A percentile compares a stretch with the other conserved stretches of the same genome.
Evolutionary conservation across 108 stramenopile genomes (phyloP).

Genomic region (Fragilariopsis cylindrus): DNA sequence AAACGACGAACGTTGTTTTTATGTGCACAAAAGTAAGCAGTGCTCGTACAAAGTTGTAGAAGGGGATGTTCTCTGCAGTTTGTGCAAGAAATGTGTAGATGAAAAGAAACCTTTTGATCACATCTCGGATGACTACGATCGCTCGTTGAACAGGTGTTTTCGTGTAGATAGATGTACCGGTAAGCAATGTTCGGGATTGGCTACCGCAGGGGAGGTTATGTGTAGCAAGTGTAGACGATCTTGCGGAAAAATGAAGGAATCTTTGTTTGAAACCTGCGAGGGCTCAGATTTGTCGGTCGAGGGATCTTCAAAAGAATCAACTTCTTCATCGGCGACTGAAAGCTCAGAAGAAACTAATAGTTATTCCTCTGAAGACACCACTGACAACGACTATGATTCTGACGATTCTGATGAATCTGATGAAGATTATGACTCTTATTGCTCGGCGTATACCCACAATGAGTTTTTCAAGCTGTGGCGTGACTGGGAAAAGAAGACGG

Average conservation of each 20-base stretch:
- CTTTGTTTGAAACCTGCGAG: not conserved
- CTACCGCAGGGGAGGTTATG: not conserved
- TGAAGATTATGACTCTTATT: not conserved
- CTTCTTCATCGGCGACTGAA: too few relatives aligned
- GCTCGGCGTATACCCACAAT: slow-evolving; percentile 20
- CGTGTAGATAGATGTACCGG: not conserved
- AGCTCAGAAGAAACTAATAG: not conserved
- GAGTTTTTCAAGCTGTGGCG: slow-evolving; percentile 38
- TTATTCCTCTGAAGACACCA: slow-evolving; percentile 1
- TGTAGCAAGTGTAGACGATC: slow-evolving; percentile 1
- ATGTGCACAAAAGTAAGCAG: not conserved
- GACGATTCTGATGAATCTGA: slow-evolving; percentile 6
- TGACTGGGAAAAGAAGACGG: slow-evolving; percentile 20
- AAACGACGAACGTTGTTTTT: not conserved
- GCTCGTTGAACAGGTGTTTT: not conserved
- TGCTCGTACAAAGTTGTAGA: slow-evolving; percentile 8
- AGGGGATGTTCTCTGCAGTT: not conserved
- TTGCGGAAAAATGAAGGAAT: not conserved
- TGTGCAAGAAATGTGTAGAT: not conserved
- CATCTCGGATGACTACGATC: not conserved
- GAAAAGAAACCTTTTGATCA: slow-evolving; percentile 1
- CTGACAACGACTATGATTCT: not conserved
- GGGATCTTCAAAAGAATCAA: not conserved
- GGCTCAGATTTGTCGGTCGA: not conserved
- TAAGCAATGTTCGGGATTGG: not conserved